Evolutionary conservation across 257 asterid genomes (phyloP).

Genomic region (Eustoma russellianum): DNA sequence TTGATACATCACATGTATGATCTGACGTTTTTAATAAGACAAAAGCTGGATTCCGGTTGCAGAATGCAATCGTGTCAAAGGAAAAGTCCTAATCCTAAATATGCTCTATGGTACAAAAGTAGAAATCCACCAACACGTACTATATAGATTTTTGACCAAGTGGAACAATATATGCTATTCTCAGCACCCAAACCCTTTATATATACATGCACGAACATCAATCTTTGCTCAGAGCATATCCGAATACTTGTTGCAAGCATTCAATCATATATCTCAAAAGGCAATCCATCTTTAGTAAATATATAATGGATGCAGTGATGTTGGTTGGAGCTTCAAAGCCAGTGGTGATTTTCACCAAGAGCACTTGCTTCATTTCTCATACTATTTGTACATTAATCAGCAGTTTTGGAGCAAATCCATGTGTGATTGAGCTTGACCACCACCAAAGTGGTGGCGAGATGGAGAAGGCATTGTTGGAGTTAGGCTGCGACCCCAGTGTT

Average conservation of each 20-base stretch:
- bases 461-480: conserved; percentile 33
- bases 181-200: not conserved
- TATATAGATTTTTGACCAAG: too few relatives aligned
- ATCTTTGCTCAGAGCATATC: not conserved
- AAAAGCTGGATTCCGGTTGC: too few relatives aligned
- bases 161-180: not conserved
- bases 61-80: too few relatives aligned
- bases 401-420: conserved; percentile 52
- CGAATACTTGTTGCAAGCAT: not conserved
- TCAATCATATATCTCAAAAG: not conserved
- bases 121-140: too few relatives aligned
- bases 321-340: conserved; percentile 34
- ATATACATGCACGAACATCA: not conserved
- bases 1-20: too few relatives aligned
- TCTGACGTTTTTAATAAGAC: too few relatives aligned
- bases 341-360: conserved; percentile 57
- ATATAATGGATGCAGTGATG: conserved; percentile 36
- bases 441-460: conserved; percentile 31
- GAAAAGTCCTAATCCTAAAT: too few relatives aligned
- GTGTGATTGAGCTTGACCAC: conserved; percentile 33
- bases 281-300: not conserved
- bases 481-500: conserved; percentile 44
- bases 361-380: conserved; percentile 51
- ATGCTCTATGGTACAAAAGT: too few relatives aligned
- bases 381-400: conserved; percentile 29